Evolutionary conservation across 306 rosid genomes (phyloP).

Genomic region (Medicago truncatula): MtrunA17r5.0-ANR NC_053048.1:44523001-44523500

Average conservation of each 20-base stretch:
- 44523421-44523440: slow-evolving; percentile 69
- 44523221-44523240: slow-evolving; percentile 83
- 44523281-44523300: slow-evolving; percentile 75
- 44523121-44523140: slow-evolving; percentile 60
- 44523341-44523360: slow-evolving; percentile 90
- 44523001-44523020: slow-evolving; percentile 52
- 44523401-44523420: slow-evolving; percentile 58
- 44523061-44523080: slow-evolving; percentile 81
- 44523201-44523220: slow-evolving; percentile 82
- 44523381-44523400: slow-evolving; percentile 89
- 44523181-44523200: slow-evolving; percentile 83
- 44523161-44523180: slow-evolving; percentile 91
- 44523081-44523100: slow-evolving; percentile 92
- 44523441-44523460: slow-evolving; percentile 79
- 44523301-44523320: slow-evolving; percentile 73
- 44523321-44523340: slow-evolving; percentile 81
- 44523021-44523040: slow-evolving; percentile 76
- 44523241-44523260: slow-evolving; percentile 49
- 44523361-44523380: slow-evolving; percentile 77
- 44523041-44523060: slow-evolving; percentile 81
- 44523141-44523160: slow-evolving; percentile 90
- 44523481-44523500: slow-evolving; percentile 68
- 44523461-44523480: slow-evolving; percentile 84
- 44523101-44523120: slow-evolving; percentile 72
- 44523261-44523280: slow-evolving; percentile 41